Base-by-base conservation (phyloP, 2,329 filamentous ascomycete genomes). In the Aspergillus phoenicis region DNA sequence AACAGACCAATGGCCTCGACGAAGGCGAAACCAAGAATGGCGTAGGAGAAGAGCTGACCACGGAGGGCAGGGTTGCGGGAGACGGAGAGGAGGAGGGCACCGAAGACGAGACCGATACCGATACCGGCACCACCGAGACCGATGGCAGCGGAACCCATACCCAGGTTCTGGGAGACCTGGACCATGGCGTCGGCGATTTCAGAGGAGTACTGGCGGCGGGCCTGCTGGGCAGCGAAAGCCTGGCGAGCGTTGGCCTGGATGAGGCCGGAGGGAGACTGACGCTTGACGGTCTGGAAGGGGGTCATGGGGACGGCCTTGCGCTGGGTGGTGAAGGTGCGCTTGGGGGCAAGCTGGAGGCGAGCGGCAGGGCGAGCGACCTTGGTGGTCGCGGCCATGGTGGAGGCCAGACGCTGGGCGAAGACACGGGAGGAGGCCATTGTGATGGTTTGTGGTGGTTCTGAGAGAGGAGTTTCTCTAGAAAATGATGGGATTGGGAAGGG, bases 11-110 rank as follows among this genome's bases (percentile, higher is more conserved):
- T 77, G 84, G 91, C 91, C 82, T 95, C 91, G 82, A 93, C 91
- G 89, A 95, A 95, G 80, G 91, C 91, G 85, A 95, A 95, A 85
- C 91, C 91, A 79, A 95, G 85, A 90, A 95, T 94, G 87, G 91
- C 91, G 84, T 95, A 94, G 73, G 90, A 91, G 90, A 95, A 96
- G 78, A 96, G 91, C 88, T 96, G 92, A 81, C 91, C 91, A 85
- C 91, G 90, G 84, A 96, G 91, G 78, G 90, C 90, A 78, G 91
- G 91, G 91, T 96, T 96, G 85, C 91, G 91, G 85, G 91, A 91
- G 81, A 95, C 91, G 84, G 88, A 88, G 83, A 91, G 89, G 78
- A 96, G 86, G 80, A 96, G 91, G 77, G 91, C 89, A 79, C 90
- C 91, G 88, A 96, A 96, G 79, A 96, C 91, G 79, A 94, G 88